phyloP scores from a whole-genome alignment of 345 rosid genomes.

The Brassica juncea region DNA sequence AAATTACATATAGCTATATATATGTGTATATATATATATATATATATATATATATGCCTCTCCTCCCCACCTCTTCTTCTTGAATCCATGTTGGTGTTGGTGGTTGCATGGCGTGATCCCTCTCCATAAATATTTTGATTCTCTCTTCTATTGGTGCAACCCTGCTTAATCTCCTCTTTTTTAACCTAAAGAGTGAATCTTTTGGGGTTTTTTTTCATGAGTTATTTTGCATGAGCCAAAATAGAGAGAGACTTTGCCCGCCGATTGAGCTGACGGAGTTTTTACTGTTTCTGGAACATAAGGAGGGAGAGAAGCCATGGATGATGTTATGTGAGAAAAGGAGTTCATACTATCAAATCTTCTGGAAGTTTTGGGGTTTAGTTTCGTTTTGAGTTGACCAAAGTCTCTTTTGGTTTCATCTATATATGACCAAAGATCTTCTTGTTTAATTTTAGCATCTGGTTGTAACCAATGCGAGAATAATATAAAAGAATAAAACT shows the following conservation, averaged over 20 bases:
- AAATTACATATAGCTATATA: slow-evolving; percentile 11
- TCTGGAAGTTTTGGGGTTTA: slow-evolving; percentile 13
- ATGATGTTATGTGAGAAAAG: slow-evolving; percentile 14
- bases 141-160: slow-evolving; percentile 31
- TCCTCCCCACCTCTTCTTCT: slow-evolving; percentile 16
- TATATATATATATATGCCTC: slow-evolving; percentile 10
- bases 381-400: slow-evolving; percentile 13
- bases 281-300: slow-evolving; percentile 5
- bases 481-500: slow-evolving; percentile 3
- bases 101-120: slow-evolving; percentile 36
- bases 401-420: slow-evolving; percentile 21
- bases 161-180: slow-evolving; percentile 9
- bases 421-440: slow-evolving; percentile 9
- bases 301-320: slow-evolving; percentile 13
- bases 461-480: slow-evolving; percentile 12
- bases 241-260: slow-evolving; percentile 24
- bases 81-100: slow-evolving; percentile 20
- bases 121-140: slow-evolving; percentile 13
- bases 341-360: slow-evolving; percentile 11
- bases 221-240: slow-evolving; percentile 28
- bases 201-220: slow-evolving; percentile 26
- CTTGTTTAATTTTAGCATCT: slow-evolving; percentile 21
- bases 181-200: slow-evolving; percentile 28
- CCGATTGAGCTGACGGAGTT: slow-evolving; percentile 25
- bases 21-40: not conserved